A percentile compares a stretch with the other conserved stretches of the same genome.
Conservation (phyloP, 1,284 basidiomycete genomes). For the Inonotus obliquus region DNA sequence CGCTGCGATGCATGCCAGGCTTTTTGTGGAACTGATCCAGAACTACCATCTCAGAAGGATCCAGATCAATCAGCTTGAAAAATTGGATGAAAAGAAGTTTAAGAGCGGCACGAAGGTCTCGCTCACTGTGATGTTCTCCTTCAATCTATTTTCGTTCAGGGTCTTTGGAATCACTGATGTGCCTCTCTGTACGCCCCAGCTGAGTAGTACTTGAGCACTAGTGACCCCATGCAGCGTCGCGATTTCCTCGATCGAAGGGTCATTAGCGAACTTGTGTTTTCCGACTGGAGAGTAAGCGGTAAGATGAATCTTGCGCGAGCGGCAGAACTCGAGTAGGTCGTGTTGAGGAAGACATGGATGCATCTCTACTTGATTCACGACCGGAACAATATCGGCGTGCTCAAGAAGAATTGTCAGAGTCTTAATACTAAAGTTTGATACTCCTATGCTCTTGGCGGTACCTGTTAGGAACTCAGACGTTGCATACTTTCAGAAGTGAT, state of each 20-base stretch:
- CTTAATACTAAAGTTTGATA: slow-evolving; percentile 66
- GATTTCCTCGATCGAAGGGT: slow-evolving; percentile 36
- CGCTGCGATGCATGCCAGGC: slow-evolving; percentile 43
- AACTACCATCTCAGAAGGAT: slow-evolving; percentile 19
- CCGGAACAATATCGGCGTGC: slow-evolving; percentile 63
- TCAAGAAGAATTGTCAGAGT: slow-evolving; percentile 57
- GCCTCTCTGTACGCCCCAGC: slow-evolving; percentile 45
- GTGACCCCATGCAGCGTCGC: slow-evolving; percentile 41
- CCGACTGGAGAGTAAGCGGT: slow-evolving; percentile 79
- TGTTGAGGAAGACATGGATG: slow-evolving; percentile 69
- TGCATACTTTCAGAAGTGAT: neutral
- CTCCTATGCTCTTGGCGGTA: slow-evolving; percentile 34
- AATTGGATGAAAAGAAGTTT: slow-evolving; percentile 11
- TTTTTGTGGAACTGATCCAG: slow-evolving; percentile 38
- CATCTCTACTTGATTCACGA: slow-evolving; percentile 77
- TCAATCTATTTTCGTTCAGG: slow-evolving; percentile 35
- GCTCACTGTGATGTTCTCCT: slow-evolving; percentile 35
- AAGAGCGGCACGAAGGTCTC: neutral
- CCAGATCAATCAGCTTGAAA: slow-evolving; percentile 26
- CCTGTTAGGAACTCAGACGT: slow-evolving; percentile 18
- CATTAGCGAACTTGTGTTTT: slow-evolving; percentile 5
- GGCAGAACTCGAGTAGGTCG: slow-evolving; percentile 59
- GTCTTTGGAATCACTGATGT: slow-evolving; percentile 44
- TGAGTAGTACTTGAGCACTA: slow-evolving; percentile 48
- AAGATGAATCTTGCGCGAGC: slow-evolving; percentile 56